Base-by-base conservation (phyloP, 73 alveolate genomes). In the Tetrahymena elliotti region DNA sequence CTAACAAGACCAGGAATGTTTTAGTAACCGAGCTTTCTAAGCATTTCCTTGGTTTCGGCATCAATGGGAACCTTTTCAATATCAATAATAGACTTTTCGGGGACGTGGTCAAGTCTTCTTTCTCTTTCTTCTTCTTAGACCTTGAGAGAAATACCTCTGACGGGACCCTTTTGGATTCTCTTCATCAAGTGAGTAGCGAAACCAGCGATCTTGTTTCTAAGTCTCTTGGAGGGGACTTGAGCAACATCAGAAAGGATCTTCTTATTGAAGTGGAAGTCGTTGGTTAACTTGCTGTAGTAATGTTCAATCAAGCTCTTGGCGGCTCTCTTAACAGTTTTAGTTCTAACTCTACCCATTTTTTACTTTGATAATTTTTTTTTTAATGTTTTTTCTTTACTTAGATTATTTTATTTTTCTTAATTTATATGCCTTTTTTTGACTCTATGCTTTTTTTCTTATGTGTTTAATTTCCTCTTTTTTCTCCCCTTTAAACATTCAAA, bases 111-210 rank as follows among this genome's bases (percentile, higher is more conserved):
- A 41, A 96, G 93, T 84, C 96, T 94, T 93, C 95, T 96, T 84
- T 96, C 97, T 96, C 97, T 96, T 83, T 96, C 97, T 54, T 96
- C 97, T 95, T 96, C 97, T 84, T 96, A 93, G 83, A 98, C 97
- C 97, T 98, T 97, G 96, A 96, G 96, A n/a, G 99, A 98, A 97
- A 98, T 98, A n/a, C 99, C 99, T 96, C 98, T 98, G 68, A 98
- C 99, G 41, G 99, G 99, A 39, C 99, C 99, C 96, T 97, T 98
- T 94, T 98, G 98, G 96, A 98, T 98, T 98, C 99, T 98, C 97
- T 96, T 98, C 98, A 98, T 97, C 96, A 98, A 95, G 96, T 98
- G 99, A 15, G 99, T 98, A 93, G 99, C 99, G 96, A 95, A 98
- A 84, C 99, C 99, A 95, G 99, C 99, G 22, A 97, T 97, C 94